These are phyloP conservation scores for Porcisia hertigi DNA, from an alignment of 208 protist genomes.

Conservation along the genomic window DNA sequence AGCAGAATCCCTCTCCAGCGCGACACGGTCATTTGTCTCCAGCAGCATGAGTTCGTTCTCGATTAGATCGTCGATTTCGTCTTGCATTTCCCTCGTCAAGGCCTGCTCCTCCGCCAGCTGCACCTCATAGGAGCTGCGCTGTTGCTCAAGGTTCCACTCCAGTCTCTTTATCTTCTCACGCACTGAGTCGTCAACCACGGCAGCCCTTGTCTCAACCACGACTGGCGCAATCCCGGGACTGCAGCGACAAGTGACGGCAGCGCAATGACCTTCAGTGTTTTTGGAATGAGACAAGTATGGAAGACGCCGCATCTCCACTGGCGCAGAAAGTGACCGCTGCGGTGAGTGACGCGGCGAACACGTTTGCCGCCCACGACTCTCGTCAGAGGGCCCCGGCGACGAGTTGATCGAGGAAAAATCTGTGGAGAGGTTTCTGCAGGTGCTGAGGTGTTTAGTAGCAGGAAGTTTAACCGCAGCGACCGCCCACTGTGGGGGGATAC, in stretches of 20 bases:
- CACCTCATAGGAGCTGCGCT: conserved; percentile 28
- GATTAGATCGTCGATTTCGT: conserved; percentile 71
- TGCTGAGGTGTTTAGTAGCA: neutral
- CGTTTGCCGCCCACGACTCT: conserved; percentile 7
- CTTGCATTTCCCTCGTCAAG: conserved; percentile 68
- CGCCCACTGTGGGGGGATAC: neutral
- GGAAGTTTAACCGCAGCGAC: neutral
- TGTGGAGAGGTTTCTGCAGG: neutral
- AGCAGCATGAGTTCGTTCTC: conserved; percentile 47
- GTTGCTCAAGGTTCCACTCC: conserved; percentile 24
- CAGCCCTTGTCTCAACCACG: neutral
- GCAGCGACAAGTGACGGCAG: neutral
- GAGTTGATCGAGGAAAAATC: conserved; percentile 1
- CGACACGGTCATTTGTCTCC: conserved; percentile 38
- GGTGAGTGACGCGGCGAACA: conserved; percentile 24
- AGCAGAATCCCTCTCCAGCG: conserved; percentile 31
- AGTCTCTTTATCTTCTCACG: conserved; percentile 5
- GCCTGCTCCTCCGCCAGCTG: conserved; percentile 44
- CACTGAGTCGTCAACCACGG: neutral
- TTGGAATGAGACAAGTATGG: neutral
- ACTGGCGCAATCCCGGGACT: neutral
- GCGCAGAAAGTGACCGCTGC: conserved; percentile 11
- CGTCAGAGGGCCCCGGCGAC: conserved; percentile 18
- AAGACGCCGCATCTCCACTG: conserved; percentile 12
- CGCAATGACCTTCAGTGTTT: neutral